Percentiles rank a stretch among this genome's conserved stretches.
Conservation (phyloP, 2,329 filamentous ascomycete genomes). For the Cercospora zeina region DNA sequence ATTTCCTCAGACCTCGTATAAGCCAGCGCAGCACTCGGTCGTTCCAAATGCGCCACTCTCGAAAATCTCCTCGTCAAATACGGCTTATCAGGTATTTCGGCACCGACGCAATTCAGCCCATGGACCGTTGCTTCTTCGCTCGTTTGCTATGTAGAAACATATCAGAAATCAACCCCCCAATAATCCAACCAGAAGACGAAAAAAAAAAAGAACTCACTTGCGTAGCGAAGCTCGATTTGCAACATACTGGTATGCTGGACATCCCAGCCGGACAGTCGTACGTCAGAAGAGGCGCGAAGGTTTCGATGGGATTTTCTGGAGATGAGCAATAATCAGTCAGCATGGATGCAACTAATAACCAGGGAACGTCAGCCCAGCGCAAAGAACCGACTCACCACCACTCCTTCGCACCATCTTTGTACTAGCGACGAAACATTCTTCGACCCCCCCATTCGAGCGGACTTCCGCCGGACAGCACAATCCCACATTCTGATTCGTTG, state of each 20-base stretch:
- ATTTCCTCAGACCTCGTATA: background rate
- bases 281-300: background rate
- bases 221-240: background rate
- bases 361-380: background rate
- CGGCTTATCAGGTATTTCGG: conserved; percentile 1
- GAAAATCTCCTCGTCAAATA: conserved; percentile 3
- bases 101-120: conserved; percentile 4
- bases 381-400: too few relatives aligned
- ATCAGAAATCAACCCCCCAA: background rate
- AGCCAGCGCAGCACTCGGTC: conserved; percentile 1
- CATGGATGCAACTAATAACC: background rate
- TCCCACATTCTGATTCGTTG: background rate
- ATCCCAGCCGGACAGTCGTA: background rate
- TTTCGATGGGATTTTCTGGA: background rate
- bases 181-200: too few relatives aligned
- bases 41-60: conserved; percentile 7
- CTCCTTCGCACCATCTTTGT: background rate
- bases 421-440: background rate
- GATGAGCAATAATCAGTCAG: background rate
- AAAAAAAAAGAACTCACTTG: background rate
- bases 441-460: conserved; percentile 1
- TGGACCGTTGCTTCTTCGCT: conserved; percentile 4
- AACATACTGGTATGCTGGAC: conserved; percentile 2
- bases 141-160: background rate
- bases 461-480: background rate